Base-by-base conservation (phyloP, 495 filamentous ascomycete species). In the Lophiostoma macrostomum region DNA sequence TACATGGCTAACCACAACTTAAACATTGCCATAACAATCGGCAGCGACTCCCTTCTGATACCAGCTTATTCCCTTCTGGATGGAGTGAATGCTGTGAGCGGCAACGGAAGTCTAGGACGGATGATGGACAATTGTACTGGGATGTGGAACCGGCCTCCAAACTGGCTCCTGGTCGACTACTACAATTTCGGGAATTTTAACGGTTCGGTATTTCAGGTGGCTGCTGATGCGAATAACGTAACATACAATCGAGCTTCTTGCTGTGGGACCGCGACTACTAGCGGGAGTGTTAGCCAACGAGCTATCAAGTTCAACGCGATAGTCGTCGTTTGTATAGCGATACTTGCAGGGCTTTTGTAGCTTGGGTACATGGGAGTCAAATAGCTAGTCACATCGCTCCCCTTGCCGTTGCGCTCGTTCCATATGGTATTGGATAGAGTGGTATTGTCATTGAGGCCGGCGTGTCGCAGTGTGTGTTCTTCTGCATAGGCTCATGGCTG, bases 1-100 rank as follows among this genome's bases (percentile, higher is more conserved):
- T 93, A 93, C 54, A 82, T 96, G 71, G 85, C 86, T 48, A 96
- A 96, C 60, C 91, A 96, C 67, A 95, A 95, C 64, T 72, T 95
- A 18, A 93, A 95, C 64, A 69, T 84, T 38, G 76, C 88, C 51
- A 71, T 94, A 18, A 74, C 25, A 3, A 73, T 32, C 54, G 87
- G 28, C 77, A 80, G 6, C 12, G 30, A n/a, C 5, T 69, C 69
- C 23, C 64, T 91, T 57, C 67, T 91, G 13, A 83, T 94, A 43
- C 90, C 90, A 1, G 86, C 88, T 55, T 81, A 76, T 0, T 74
- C 80, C 2, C 53, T 75, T 28, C 66, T 91, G 12, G 79, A 83
- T 38, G 58, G 73, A 40, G 93, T 88, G 5, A 96, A 96, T 66
- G 81, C 73, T 0, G 75, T 70, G 3, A 76, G 67, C 7, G 83